Evolutionary conservation across 768 basidiomycete species (phyloP).

Genomic region (Gloeopeniophorella convolvens): DNA sequence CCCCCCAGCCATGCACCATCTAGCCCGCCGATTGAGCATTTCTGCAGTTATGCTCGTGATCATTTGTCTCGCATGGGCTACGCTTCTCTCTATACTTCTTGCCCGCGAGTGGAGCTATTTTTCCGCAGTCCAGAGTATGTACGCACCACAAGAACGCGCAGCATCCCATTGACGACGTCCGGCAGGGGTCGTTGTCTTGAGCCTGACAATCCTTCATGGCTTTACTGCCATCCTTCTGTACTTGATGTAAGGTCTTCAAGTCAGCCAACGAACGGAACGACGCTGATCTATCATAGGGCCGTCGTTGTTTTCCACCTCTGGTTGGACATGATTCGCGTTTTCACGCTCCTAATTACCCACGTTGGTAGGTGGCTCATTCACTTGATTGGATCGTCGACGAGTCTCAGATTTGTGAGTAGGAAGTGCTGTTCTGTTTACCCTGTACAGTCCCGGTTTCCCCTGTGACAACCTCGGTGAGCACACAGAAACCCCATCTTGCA

Average conservation of each 20-base stretch:
- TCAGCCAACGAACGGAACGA: neutral
- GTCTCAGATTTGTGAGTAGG: neutral
- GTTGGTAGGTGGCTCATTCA: too few relatives aligned
- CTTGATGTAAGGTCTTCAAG: constrained; percentile 12
- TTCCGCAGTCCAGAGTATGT: constrained; percentile 6
- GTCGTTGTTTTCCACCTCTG: constrained; percentile 9
- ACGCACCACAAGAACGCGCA: neutral
- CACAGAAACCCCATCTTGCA: neutral
- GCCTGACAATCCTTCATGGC: constrained; percentile 1
- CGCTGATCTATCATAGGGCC: constrained; percentile 1
- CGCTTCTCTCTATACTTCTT: constrained; percentile 7
- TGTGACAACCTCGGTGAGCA: constrained; percentile 11
- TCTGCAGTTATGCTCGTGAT: constrained; percentile 9
- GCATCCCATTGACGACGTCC: neutral
- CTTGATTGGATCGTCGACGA: too few relatives aligned
- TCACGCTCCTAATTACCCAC: constrained; percentile 9
- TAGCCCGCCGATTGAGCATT: neutral
- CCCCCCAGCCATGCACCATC: neutral
- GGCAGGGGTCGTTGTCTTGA: constrained; percentile 1
- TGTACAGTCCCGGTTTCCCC: constrained; percentile 1
- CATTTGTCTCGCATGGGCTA: constrained; percentile 2
- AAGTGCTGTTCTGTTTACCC: constrained; percentile 6
- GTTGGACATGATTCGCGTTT: constrained; percentile 14
- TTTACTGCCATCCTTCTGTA: constrained; percentile 16
- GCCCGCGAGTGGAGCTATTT: constrained; percentile 1